These are phyloP conservation scores for Zalaria obscura DNA, from an alignment of 2,329 filamentous ascomycete species.

Conservation along the genomic window DNA sequence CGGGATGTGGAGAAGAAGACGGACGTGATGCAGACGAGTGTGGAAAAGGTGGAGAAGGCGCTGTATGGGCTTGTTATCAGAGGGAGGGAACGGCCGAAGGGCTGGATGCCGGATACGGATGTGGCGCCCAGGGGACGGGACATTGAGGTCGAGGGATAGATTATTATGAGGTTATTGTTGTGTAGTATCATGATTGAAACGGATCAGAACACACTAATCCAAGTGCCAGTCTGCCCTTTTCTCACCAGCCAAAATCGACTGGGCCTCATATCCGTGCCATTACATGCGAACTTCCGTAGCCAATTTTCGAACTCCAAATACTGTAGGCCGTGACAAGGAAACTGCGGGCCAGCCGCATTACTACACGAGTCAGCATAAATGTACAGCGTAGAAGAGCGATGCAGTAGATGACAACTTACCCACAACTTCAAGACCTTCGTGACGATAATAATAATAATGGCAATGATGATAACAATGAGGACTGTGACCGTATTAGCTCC, in stretches of 20 bases:
- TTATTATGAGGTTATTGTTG: too few relatives aligned
- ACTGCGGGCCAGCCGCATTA: too few relatives aligned
- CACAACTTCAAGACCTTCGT: not conserved
- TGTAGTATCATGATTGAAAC: too few relatives aligned
- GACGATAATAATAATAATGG: conserved; percentile 22
- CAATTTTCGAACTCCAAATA: too few relatives aligned
- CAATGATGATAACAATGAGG: conserved; percentile 19
- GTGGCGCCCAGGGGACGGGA: conserved; percentile 20
- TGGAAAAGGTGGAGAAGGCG: conserved; percentile 85
- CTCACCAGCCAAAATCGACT: too few relatives aligned
- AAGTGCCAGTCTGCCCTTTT: not conserved
- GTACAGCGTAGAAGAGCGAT: too few relatives aligned
- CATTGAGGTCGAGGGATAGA: conserved; percentile 23
- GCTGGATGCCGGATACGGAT: conserved; percentile 73
- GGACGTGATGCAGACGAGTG: conserved; percentile 72
- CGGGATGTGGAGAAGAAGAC: conserved; percentile 65
- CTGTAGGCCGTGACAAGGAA: too few relatives aligned
- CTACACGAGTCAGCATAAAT: too few relatives aligned
- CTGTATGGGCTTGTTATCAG: conserved; percentile 79
- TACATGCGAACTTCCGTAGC: too few relatives aligned
- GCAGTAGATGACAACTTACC: not conserved
- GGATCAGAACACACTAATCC: conserved; percentile 6
- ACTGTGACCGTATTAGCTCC: conserved; percentile 6
- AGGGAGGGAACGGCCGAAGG: conserved; percentile 76
- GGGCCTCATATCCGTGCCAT: too few relatives aligned